Base-by-base conservation (phyloP, 306 rosid genomes). In the Styphnolobium japonicum region DNA sequence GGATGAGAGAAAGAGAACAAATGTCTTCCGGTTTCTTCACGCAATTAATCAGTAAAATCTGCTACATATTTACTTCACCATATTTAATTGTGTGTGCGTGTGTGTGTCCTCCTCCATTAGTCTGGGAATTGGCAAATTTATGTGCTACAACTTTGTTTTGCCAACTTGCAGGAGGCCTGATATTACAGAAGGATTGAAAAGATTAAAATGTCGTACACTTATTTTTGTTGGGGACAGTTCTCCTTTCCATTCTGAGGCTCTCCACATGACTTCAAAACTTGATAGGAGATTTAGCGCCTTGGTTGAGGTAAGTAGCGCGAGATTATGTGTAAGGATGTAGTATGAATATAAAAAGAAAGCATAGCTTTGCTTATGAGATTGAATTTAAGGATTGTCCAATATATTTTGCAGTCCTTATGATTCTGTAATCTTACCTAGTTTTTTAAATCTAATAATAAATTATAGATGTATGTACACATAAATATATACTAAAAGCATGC, bases 221-320 rank as follows among this genome's bases (percentile, higher is more conserved):
- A 93, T 95, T 73, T 95, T 95, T 71, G 97, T 95, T 4, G 99
- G 99, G 58, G 99, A 95, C 75, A 91, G 91, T 85, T 95, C 99
- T 16, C 99, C 99, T 40, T 95, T 93, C 85, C 98, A 95, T 83
- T 81, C 92, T 1, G 99, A 95, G 85, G 97, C 99, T 52, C 89
- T 95, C 46, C 86, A 93, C 83, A 95, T 95, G 98, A 87, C 93
- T 61, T 87, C 96, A 10, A 95, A 93, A 85, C 79, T 93, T 25
- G 98, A 95, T 76, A 85, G 94, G 85, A 90, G 97, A 91, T 91
- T 71, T 61, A 89, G 99, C 76, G 99, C 99, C 73, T 82, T 93
- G 82, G 98, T 95, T 81, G 99, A 95, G 96, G 98, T 95, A 81
- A 33, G 91, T 85, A 22, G 69, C 23, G 33, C 29, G 3, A 31